phyloP scores from a whole-genome alignment of 2,329 filamentous ascomycete species.

The Cytospora schulzeri region DNA sequence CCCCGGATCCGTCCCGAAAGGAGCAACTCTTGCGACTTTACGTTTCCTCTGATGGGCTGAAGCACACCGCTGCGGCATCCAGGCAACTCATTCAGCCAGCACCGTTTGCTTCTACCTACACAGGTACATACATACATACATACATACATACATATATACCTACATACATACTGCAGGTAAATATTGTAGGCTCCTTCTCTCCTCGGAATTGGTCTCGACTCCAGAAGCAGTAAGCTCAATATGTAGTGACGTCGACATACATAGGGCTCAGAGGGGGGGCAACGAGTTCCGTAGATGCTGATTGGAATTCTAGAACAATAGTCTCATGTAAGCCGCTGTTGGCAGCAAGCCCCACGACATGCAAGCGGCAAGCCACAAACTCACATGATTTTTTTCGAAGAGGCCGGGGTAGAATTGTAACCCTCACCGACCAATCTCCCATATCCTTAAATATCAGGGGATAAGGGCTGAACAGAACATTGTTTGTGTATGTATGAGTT shows the following conservation, averaged over 20 bases:
- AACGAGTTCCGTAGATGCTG: too few species aligned
- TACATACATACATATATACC: too few species aligned
- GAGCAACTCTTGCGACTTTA: conserved; percentile 12
- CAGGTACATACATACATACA: too few species aligned
- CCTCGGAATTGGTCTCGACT: neutral
- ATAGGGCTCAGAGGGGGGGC: neutral
- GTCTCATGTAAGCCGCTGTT: neutral
- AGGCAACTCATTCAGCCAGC: conserved; percentile 10
- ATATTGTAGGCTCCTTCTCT: too few species aligned
- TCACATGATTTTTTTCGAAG: neutral
- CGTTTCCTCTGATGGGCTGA: neutral
- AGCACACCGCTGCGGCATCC: conserved; percentile 1
- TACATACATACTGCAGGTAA: too few species aligned
- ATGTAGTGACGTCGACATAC: neutral
- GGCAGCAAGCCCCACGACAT: neutral
- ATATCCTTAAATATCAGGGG: too few species aligned
- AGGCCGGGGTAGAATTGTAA: too few species aligned
- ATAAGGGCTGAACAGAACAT: too few species aligned
- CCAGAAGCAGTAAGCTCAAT: neutral
- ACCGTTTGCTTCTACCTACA: neutral
- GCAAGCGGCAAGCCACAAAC: neutral
- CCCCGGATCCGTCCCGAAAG: neutral
- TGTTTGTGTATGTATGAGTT: too few species aligned
- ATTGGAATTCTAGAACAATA: neutral
- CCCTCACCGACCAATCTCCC: too few species aligned